phyloP scores from a whole-genome alignment of 148 eudicot genomes.

The Silene latifolia region DNA sequence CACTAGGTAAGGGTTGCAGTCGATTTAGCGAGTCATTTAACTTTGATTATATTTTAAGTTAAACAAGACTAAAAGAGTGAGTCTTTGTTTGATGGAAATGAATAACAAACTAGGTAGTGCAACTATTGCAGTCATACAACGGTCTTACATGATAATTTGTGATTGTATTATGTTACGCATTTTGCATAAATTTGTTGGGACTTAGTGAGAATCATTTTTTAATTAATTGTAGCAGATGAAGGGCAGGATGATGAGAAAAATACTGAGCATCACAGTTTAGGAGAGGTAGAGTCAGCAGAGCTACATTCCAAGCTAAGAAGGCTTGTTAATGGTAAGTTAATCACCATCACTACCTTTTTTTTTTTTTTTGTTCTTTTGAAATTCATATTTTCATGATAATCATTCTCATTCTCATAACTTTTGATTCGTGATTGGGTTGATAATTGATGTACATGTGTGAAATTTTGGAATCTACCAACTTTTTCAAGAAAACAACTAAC shows the following conservation, averaged over 20 bases:
- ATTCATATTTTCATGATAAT: too few relatives aligned
- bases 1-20: too few relatives aligned
- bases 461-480: not conserved
- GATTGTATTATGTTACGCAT: too few relatives aligned
- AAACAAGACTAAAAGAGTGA: too few relatives aligned
- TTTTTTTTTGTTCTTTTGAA: too few relatives aligned
- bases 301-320: conserved; percentile 27
- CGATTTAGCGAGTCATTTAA: not conserved
- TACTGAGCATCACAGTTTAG: not conserved
- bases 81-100: too few relatives aligned
- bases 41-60: too few relatives aligned
- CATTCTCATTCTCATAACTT: not conserved
- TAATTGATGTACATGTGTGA: not conserved
- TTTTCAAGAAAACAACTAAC: not conserved
- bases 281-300: conserved; percentile 7
- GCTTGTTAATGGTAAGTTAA: conserved; percentile 32
- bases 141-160: too few relatives aligned
- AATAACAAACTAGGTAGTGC: too few relatives aligned
- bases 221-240: conserved; percentile 14
- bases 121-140: too few relatives aligned
- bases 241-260: conserved; percentile 12
- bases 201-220: not conserved
- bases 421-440: not conserved
- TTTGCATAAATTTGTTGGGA: too few relatives aligned
- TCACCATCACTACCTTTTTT: not conserved